phyloP scores from a whole-genome alignment of 306 rosid genomes.

The Prunus padus region DNA sequence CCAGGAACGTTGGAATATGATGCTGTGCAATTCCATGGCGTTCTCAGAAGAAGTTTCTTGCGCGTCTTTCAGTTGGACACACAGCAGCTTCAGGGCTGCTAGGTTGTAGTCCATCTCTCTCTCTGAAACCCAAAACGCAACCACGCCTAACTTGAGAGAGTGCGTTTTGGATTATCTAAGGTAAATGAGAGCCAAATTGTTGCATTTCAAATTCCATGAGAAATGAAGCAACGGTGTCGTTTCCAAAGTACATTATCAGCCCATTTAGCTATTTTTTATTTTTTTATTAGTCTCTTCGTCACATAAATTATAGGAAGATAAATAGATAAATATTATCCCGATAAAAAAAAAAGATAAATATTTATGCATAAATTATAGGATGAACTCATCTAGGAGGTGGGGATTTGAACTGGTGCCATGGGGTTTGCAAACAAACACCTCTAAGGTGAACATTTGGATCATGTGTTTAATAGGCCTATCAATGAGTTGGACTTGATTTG shows the following conservation, averaged over 20 bases:
- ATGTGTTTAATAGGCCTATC: no score
- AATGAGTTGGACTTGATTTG: no score
- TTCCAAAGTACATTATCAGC: background rate
- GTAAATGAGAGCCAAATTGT: background rate
- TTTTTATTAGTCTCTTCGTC: no score
- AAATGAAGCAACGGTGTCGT: background rate
- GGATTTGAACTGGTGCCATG: no score
- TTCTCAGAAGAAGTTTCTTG: conserved; percentile 36
- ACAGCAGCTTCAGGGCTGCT: conserved; percentile 68
- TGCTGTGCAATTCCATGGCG: conserved; percentile 51
- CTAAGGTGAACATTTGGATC: no score
- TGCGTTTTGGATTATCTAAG: background rate
- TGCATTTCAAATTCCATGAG: background rate
- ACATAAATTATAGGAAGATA: no score
- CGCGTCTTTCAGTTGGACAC: conserved; percentile 59
- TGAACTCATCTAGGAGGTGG: no score
- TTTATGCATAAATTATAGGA: no score
- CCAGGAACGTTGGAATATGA: conserved; percentile 89
- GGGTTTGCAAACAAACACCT: no score
- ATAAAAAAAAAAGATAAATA: no score
- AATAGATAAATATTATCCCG: no score
- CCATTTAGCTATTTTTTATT: no score
- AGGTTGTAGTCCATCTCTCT: conserved; percentile 62
- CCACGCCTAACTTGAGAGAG: background rate
- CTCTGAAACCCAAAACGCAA: background rate